A percentile compares a stretch with the other conserved stretches of the same genome.
phyloP scores from a whole-genome alignment of 148 eudicot species.

The Drosera capensis region DNA sequence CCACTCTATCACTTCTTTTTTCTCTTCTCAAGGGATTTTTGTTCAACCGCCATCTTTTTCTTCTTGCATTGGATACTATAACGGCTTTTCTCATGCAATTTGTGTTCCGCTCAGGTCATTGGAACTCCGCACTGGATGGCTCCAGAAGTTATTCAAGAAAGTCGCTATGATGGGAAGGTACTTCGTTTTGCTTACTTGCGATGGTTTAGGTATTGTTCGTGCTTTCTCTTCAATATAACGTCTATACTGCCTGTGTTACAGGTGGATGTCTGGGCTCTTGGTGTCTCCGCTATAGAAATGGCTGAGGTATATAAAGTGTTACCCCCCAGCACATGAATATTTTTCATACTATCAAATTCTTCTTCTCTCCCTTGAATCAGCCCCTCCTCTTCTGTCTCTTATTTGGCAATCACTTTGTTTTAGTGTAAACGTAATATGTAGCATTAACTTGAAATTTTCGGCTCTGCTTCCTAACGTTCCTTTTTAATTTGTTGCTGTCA shows the following conservation, averaged over 20 bases:
- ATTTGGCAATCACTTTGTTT: no score
- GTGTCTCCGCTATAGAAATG: constrained; percentile 98
- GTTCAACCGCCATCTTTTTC: constrained; percentile 1
- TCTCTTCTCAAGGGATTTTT: neutral
- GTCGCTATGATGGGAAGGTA: constrained; percentile 99
- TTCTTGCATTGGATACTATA: constrained; percentile 1
- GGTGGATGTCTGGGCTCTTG: constrained; percentile 99
- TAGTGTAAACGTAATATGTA: no score
- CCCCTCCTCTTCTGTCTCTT: no score
- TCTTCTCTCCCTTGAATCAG: no score
- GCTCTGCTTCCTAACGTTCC: constrained; percentile 1
- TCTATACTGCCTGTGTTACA: constrained; percentile 12
- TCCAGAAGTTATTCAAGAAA: constrained; percentile 99
- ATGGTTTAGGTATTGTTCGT: neutral
- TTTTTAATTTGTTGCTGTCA: constrained; percentile 11
- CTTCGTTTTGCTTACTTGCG: neutral
- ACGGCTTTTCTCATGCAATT: constrained; percentile 4
- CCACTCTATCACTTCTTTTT: neutral
- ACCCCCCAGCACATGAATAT: neutral
- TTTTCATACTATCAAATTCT: no score
- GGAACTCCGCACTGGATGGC: constrained; percentile 99
- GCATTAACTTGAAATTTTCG: no score
- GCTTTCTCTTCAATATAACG: neutral
- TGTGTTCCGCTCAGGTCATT: constrained; percentile 46
- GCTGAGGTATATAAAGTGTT: constrained; percentile 57